Conservation (phyloP, 2,329 filamentous ascomycete species). For the Ambrosiella cleistominuta region DNA sequence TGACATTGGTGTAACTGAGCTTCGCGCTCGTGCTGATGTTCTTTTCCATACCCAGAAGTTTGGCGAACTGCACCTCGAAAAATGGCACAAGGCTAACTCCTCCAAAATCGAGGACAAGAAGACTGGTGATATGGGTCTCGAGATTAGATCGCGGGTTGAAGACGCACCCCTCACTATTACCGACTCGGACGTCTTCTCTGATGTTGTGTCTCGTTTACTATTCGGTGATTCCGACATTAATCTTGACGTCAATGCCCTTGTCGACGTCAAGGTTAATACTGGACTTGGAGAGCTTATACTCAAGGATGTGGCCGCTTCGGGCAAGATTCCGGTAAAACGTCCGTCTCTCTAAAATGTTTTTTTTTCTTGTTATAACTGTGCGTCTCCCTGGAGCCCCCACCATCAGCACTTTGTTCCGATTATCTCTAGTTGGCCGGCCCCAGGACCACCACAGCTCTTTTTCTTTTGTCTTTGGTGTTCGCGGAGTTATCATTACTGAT, state of each 20-base stretch:
- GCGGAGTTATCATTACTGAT: constrained; percentile 6
- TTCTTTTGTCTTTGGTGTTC: constrained; percentile 4
- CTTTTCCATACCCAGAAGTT: constrained; percentile 63
- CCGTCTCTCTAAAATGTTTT: constrained; percentile 38
- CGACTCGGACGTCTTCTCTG: constrained; percentile 58
- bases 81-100: constrained; percentile 77
- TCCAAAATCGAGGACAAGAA: constrained; percentile 41
- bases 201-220: constrained; percentile 64
- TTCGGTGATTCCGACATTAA: constrained; percentile 55
- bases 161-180: constrained; percentile 72
- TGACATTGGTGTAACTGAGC: constrained; percentile 55
- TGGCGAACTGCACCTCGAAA: constrained; percentile 57
- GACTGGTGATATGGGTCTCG: constrained; percentile 41
- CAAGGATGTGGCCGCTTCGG: constrained; percentile 70
- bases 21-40: constrained; percentile 64
- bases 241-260: constrained; percentile 58
- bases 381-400: background rate
- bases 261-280: constrained; percentile 70
- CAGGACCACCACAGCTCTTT: constrained; percentile 33
- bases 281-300: constrained; percentile 65
- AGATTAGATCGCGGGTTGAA: constrained; percentile 58
- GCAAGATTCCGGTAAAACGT: constrained; percentile 84
- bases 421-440: constrained; percentile 26
- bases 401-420: background rate
- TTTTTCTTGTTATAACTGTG: constrained; percentile 8